Evolutionary conservation across 768 basidiomycete species (phyloP), one percentile per base, ranked within the genome.

Genomic region (Tylopilus rubrobrunneus): DNA sequence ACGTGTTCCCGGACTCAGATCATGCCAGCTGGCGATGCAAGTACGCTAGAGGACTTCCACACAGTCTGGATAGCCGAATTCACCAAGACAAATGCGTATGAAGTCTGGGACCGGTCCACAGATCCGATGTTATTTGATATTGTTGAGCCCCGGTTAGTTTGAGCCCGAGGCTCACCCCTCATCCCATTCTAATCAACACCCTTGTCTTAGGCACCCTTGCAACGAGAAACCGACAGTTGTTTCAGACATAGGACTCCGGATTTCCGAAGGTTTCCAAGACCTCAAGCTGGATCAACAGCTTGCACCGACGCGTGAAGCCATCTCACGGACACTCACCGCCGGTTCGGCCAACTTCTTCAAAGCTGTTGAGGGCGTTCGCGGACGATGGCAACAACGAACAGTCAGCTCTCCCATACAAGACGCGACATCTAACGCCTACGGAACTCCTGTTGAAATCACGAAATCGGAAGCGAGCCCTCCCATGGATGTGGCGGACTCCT

Each of bases 121-220:
- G 97, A 99, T 69, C 88, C 92, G 1, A 75, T 92, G 56, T 72
- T 98, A 11, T 99, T 99, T 65, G 97, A 99, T 66, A 90, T 98
- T 45, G 82, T 96, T 50, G 97, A 99, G 68, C 90, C 96, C 34
- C 78, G 90, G 92, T 93, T 56, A 27, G 59, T 60, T 49, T 48
- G 45, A 19, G n/a, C 6, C 11, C 19, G 11, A 39, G n/a, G 49
- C 4, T 41, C 39, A 11, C 10, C 28, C 37, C 19, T 23, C 44
- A 23, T 37, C 33, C 36, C 40, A 47, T 39, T 53, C 52, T 54
- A 37, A 49, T 40, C 42, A 31, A 11, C 39, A 27, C 31, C 36
- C 23, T 44, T 25, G 15, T 41, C 29, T 25, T 56, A 94, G 94
- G 46, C 96, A 98, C 70, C 96, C 96, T 37, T 97, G 95, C 68